These are phyloP conservation scores for Geotrichum phurueaensis DNA, from an alignment of 1,139 yeast genomes.

Conservation along the genomic window DNA sequence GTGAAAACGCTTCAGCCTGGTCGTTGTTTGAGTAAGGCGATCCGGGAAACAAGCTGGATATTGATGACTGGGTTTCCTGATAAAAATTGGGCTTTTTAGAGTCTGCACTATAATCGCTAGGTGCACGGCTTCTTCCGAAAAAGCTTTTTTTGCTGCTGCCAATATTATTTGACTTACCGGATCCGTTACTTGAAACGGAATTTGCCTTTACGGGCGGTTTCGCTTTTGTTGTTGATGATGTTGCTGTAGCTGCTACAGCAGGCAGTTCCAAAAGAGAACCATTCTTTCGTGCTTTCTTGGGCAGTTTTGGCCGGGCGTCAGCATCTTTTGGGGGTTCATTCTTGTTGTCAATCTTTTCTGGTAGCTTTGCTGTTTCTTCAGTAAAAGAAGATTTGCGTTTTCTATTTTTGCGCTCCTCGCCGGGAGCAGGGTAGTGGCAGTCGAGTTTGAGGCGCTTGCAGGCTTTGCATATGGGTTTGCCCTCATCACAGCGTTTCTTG, in stretches of 20 bases:
- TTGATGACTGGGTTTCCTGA: neutral
- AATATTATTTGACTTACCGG: neutral
- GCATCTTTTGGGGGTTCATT: neutral
- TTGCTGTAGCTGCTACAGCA: neutral
- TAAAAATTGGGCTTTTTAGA: neutral
- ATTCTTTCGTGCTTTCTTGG: neutral
- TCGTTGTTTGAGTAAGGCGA: neutral
- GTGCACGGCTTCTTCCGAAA: neutral
- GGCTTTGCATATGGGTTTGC: conserved; percentile 53
- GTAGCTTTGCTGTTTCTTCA: neutral
- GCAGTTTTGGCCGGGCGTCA: neutral
- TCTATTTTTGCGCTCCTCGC: conserved; percentile 42
- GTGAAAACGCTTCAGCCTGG: neutral
- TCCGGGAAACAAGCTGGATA: neutral
- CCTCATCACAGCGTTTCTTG: conserved; percentile 67
- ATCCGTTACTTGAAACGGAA: neutral
- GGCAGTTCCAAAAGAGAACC: neutral
- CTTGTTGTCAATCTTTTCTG: neutral
- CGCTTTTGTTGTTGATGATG: neutral
- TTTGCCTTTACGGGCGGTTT: neutral
- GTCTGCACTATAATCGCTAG: neutral
- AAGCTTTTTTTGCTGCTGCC: neutral
- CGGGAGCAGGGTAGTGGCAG: conserved; percentile 52
- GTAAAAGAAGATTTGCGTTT: conserved; percentile 19
- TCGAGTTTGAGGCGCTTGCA: conserved; percentile 49